These are phyloP conservation scores for Chlorella sp. DNA, from an alignment of 139 green algal genomes.

Conservation along the genomic window DNA sequence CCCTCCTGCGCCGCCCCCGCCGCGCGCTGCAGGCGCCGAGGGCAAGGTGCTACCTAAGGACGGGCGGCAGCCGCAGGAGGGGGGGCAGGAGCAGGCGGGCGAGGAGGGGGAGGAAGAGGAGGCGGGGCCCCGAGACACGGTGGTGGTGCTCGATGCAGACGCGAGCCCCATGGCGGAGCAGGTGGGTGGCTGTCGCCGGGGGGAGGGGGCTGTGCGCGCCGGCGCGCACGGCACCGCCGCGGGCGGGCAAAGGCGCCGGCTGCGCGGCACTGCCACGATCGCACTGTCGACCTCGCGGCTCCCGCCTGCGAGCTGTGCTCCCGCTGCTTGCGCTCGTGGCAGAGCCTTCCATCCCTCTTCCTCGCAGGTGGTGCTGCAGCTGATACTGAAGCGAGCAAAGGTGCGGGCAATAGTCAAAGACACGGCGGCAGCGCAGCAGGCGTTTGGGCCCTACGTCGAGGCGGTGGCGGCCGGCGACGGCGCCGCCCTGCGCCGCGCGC, in stretches of 20 bases:
- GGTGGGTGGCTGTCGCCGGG: not conserved
- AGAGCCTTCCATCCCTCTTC: no score
- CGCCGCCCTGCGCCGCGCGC: not conserved
- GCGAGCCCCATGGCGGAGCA: constrained; percentile 37
- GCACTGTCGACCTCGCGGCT: no score
- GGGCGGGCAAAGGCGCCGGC: no score
- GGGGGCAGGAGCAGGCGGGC: not conserved
- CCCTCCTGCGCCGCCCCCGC: no score
- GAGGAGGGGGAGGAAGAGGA: constrained; percentile 17
- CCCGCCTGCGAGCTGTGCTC: no score
- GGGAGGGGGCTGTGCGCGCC: no score
- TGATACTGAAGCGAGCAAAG: constrained; percentile 32
- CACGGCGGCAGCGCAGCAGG: not conserved
- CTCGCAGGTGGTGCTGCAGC: constrained; percentile 36
- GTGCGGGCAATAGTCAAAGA: constrained; percentile 31
- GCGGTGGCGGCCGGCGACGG: constrained; percentile 22
- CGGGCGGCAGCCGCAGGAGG: not conserved
- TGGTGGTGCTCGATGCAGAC: constrained; percentile 35
- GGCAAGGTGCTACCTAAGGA: constrained; percentile 39
- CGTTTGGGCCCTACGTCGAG: constrained; percentile 43
- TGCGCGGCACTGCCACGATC: no score
- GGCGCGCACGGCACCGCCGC: no score
- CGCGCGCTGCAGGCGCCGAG: no score
- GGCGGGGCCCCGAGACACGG: constrained; percentile 5
- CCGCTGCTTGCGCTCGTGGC: no score